phyloP scores from a whole-genome alignment of 306 rosid genomes.

The Cajanus cajan region DNA sequence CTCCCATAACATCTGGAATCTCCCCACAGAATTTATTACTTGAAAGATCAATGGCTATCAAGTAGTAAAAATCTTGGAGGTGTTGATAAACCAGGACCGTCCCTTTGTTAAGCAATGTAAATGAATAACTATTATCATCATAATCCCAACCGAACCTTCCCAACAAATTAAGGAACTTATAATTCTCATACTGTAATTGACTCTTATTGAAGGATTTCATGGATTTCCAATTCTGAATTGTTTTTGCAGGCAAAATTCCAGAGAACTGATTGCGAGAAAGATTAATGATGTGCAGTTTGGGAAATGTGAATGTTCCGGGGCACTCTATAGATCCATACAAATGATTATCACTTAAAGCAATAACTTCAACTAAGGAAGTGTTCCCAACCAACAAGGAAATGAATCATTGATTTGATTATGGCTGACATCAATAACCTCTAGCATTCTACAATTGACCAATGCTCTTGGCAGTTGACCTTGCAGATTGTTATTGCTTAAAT shows the following conservation, averaged over 20 bases:
- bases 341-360: not conserved
- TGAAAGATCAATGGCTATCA: conserved; percentile 31
- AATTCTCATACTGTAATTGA: not conserved
- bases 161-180: fast-evolving
- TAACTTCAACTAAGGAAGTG: conserved; percentile 23
- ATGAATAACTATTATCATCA: not conserved
- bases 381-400: conserved; percentile 49
- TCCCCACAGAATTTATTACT: conserved; percentile 31
- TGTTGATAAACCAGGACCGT: not conserved
- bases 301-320: not conserved
- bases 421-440: conserved; percentile 14
- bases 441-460: conserved; percentile 21
- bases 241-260: conserved; percentile 2
- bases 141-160: not conserved
- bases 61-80: not conserved
- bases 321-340: conserved; percentile 6
- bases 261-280: conserved; percentile 28
- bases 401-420: conserved; percentile 23
- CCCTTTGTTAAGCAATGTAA: conserved; percentile 29
- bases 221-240: not conserved
- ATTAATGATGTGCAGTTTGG: conserved; percentile 32
- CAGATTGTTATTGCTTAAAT: conserved; percentile 26
- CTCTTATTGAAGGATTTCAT: not conserved
- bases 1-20: conserved; percentile 14
- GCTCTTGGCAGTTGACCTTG: conserved; percentile 38